A percentile compares a stretch with the other conserved stretches of the same genome.
Conservation (phyloP, 129 eudicot species). For the Pseudognaphalium luteoalbum region DNA sequence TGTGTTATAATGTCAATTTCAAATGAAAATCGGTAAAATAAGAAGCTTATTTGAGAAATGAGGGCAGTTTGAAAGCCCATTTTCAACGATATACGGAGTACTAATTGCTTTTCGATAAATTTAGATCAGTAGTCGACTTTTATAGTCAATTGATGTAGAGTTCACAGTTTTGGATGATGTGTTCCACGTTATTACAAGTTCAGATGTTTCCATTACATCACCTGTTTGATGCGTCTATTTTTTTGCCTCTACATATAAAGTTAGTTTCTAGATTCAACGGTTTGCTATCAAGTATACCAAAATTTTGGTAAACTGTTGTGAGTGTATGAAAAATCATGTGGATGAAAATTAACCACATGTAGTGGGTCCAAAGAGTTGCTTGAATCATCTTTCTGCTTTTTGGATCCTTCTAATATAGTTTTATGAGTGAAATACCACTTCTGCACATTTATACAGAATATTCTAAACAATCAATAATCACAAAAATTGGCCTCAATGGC, state of each 20-base stretch:
- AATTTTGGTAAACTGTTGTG: not conserved
- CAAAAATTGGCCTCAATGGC: constrained; percentile 20
- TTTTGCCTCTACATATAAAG: not conserved
- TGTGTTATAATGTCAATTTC: not conserved
- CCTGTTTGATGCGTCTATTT: not conserved
- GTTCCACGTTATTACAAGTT: too few relatives aligned
- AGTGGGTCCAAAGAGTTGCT: not conserved
- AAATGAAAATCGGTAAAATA: not conserved
- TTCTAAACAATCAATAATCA: not conserved
- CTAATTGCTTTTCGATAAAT: too few relatives aligned
- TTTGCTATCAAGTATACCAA: not conserved
- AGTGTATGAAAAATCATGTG: not conserved
- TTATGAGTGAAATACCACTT: not conserved
- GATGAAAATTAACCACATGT: not conserved
- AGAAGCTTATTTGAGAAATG: not conserved
- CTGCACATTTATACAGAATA: not conserved
- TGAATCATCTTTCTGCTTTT: not conserved
- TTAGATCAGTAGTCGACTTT: too few relatives aligned
- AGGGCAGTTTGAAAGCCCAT: not conserved
- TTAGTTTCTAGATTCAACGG: not conserved
- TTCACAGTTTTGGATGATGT: too few relatives aligned
- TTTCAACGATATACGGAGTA: not conserved
- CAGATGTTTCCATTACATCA: not conserved
- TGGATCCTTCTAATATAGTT: not conserved
- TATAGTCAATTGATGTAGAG: too few relatives aligned